phyloP scores from a whole-genome alignment of 139 green algal species.

The Chlamydomonas sp. region DNA sequence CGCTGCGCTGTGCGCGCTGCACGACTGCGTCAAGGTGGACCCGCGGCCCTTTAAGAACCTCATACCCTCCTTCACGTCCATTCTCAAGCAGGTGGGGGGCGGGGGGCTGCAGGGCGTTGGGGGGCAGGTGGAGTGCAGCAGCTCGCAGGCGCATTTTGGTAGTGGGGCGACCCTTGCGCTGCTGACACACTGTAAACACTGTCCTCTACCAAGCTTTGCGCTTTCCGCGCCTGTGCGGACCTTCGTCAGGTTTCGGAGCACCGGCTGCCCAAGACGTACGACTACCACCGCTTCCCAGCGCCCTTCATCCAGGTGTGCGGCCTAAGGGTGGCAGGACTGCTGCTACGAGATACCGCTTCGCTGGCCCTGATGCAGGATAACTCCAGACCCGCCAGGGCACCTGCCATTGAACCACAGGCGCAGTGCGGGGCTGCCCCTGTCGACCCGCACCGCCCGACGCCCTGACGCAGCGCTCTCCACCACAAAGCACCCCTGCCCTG shows the following conservation, averaged over 20 bases:
- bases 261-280: conserved; percentile 90
- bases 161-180: no score
- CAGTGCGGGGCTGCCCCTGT: neutral
- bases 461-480: neutral
- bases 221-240: neutral
- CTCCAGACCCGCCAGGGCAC: neutral
- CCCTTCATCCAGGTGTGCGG: conserved; percentile 94
- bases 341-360: neutral
- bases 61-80: conserved; percentile 90
- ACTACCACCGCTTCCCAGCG: conserved; percentile 96
- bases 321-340: neutral
- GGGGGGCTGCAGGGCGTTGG: neutral
- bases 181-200: neutral
- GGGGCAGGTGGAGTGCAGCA: neutral
- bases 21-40: conserved; percentile 76
- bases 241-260: conserved; percentile 78
- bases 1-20: conserved; percentile 91
- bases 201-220: neutral
- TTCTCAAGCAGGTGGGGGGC: conserved; percentile 91
- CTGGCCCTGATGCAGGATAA: neutral
- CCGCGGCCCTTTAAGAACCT: conserved; percentile 86
- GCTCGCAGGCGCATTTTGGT: neutral
- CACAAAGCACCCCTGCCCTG: neutral
- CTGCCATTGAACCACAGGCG: no score
- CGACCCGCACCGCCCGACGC: no score